Percentiles rank a stretch among this genome's conserved stretches.
phyloP scores from a whole-genome alignment of 2,329 filamentous ascomycete genomes.

The Cercospora beticola region DNA sequence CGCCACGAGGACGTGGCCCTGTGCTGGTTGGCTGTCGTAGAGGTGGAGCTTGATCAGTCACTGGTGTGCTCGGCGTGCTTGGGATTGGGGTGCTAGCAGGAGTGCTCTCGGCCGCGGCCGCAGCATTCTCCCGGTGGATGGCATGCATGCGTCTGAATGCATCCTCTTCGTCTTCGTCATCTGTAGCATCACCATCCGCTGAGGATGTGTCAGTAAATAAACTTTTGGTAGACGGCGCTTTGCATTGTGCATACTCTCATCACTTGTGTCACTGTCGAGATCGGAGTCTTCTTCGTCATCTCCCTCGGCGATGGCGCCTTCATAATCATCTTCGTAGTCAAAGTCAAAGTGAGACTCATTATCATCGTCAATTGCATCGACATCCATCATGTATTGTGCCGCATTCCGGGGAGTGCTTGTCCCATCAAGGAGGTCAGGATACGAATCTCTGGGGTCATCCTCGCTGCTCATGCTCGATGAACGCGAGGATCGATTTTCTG shows the following conservation, averaged over 20 bases:
- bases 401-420: slow-evolving; percentile 23
- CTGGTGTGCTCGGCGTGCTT: slow-evolving; percentile 27
- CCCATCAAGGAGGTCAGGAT: slow-evolving; percentile 39
- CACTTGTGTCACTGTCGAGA: slow-evolving; percentile 33
- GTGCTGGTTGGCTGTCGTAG: slow-evolving; percentile 5
- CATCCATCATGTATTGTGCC: slow-evolving; percentile 22
- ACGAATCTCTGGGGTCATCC: slow-evolving; percentile 35
- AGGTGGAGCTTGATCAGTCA: slow-evolving; percentile 17
- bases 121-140: slow-evolving; percentile 5
- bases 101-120: not conserved
- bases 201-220: slow-evolving; percentile 29
- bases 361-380: slow-evolving; percentile 33
- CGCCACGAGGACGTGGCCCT: slow-evolving; percentile 2
- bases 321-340: slow-evolving; percentile 39
- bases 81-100: slow-evolving; percentile 19
- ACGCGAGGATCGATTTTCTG: slow-evolving; percentile 35
- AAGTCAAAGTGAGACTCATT: slow-evolving; percentile 37
- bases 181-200: slow-evolving; percentile 40
- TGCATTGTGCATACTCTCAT: slow-evolving; percentile 34
- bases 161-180: slow-evolving; percentile 38
- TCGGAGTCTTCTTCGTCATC: slow-evolving; percentile 33
- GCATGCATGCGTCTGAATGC: slow-evolving; percentile 27
- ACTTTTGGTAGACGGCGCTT: slow-evolving; percentile 1
- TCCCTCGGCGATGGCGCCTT: slow-evolving; percentile 31
- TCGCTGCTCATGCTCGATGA: slow-evolving; percentile 36